phyloP scores from a whole-genome alignment of 495 filamentous ascomycete genomes.

The Aspergillus bertholletiae region DNA sequence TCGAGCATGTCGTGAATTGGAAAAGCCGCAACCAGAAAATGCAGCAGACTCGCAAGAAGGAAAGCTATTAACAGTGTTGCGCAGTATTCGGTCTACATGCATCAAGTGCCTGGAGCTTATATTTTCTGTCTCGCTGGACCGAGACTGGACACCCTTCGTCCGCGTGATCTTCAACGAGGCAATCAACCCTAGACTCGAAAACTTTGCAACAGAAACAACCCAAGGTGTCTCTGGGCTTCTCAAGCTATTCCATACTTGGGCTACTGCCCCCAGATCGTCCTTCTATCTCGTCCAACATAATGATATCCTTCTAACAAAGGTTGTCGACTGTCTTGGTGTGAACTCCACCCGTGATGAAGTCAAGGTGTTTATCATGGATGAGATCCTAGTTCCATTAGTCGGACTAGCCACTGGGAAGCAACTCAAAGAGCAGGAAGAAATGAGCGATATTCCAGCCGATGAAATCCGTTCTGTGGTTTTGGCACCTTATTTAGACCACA shows the following conservation, averaged over 20 bases:
- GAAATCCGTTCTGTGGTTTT: slow-evolving; percentile 62
- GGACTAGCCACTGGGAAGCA: slow-evolving; percentile 47
- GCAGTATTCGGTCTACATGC: slow-evolving; percentile 66
- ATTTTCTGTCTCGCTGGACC: slow-evolving; percentile 63
- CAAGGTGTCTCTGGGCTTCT: slow-evolving; percentile 83
- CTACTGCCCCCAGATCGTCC: slow-evolving; percentile 59
- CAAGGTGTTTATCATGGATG: slow-evolving; percentile 71
- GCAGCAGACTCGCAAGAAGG: slow-evolving; percentile 42
- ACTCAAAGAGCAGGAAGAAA: slow-evolving; percentile 43
- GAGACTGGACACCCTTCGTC: slow-evolving; percentile 69
- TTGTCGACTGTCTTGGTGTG: slow-evolving; percentile 68
- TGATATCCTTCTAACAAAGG: slow-evolving; percentile 56
- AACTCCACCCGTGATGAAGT: slow-evolving; percentile 84
- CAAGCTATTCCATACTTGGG: slow-evolving; percentile 78
- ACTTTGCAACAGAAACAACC: slow-evolving; percentile 80
- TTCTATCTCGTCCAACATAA: slow-evolving; percentile 66
- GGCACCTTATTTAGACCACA: slow-evolving; percentile 62
- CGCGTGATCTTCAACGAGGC: slow-evolving; percentile 67
- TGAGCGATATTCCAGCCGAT: slow-evolving; percentile 44
- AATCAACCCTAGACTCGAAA: slow-evolving; percentile 71
- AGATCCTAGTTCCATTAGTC: slow-evolving; percentile 63
- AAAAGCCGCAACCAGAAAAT: slow-evolving; percentile 30
- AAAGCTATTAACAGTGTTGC: slow-evolving; percentile 53
- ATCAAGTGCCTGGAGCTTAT: slow-evolving; percentile 76
- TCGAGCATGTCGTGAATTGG: slow-evolving; percentile 59